Base-by-base conservation (phyloP, 1,284 basidiomycete species). In the Sporisorium scitamineum region DNA sequence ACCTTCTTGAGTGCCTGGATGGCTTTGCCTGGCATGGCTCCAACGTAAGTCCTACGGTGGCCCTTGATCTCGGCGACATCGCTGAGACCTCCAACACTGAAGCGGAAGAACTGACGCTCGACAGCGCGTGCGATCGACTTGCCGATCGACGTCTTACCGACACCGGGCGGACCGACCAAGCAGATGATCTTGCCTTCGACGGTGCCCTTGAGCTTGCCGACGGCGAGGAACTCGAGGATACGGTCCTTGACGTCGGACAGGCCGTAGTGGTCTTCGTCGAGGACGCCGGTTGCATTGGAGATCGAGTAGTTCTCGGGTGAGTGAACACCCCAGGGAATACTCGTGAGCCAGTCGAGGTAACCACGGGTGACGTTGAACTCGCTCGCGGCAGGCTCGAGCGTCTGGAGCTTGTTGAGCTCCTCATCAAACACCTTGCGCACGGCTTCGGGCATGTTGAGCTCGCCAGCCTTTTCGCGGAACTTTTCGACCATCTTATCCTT, bases 1-100 rank as follows among this genome's bases (percentile, higher is more conserved):
- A 98, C 95, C 72, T 96, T 92, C 87, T 97, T 98, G 67, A 99
- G 87, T 2, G 96, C 96, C 86, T 98, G 95, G 62, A 98, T 96
- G 62, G 97, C 95, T 89, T 99, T 99, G 55, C 96, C 95, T 0
- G 96, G 96, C 80, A 99, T 90, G 41, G 58, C 66, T 4, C 93
- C 95, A 63, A 97, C 95, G 84, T 98, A 99, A 22, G 96, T 99
- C 83, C 97, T 88, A 80, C 97, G 88, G 85, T 99, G 96, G 3
- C 97, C 97, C 87, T 99, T 99, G 86, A 99, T 98, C 89, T 99
- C 97, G 60, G 96, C 97, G 0, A 98, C 95, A 84, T 99, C 96
- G 63, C 94, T 94, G 81, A 99, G 87, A 27, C 97, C 95, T 78
- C 97, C 97, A 5, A 99, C 95, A 14, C 93, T 95, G 88, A 99